Conservation (phyloP, 345 rosid genomes). For the Adansonia digitata region DNA sequence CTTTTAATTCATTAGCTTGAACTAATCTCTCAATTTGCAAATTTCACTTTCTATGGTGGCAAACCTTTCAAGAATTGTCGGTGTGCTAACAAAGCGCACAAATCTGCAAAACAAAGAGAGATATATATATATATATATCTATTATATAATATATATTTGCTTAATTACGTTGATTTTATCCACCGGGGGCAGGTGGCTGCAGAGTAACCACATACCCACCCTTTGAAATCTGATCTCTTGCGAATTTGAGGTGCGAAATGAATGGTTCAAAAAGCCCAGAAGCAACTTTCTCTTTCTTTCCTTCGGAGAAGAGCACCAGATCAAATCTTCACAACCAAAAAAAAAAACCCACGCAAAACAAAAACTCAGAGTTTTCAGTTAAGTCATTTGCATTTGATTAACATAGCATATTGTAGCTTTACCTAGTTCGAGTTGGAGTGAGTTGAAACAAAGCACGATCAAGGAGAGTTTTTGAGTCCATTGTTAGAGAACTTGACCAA, state of each 20-base stretch:
- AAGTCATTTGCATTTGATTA: neutral
- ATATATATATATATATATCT: no score
- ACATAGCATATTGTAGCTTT: neutral
- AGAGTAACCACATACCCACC: conserved; percentile 84
- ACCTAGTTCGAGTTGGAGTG: conserved; percentile 95
- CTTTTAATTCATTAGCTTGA: conserved; percentile 53
- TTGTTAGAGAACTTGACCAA: conserved; percentile 15
- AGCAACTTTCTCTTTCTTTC: conserved; percentile 71
- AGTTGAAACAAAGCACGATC: conserved; percentile 81
- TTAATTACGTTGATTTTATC: no score
- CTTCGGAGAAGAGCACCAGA: conserved; percentile 59
- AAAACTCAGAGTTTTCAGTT: neutral
- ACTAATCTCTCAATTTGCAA: conserved; percentile 60
- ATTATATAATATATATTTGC: no score
- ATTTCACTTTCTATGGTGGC: conserved; percentile 69
- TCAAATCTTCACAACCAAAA: conserved; percentile 49
- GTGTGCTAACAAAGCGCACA: conserved; percentile 80
- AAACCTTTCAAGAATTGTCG: conserved; percentile 86
- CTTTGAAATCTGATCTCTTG: conserved; percentile 71
- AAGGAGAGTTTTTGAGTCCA: conserved; percentile 55
- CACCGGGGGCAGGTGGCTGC: conserved; percentile 51
- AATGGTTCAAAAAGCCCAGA: conserved; percentile 81
- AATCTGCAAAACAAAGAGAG: conserved; percentile 52
- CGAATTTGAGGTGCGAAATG: conserved; percentile 69
- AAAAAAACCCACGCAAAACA: no score